Evolutionary conservation across 106 monocot genomes (phyloP).

Genomic region (Apostasia shenzhenica): DNA sequence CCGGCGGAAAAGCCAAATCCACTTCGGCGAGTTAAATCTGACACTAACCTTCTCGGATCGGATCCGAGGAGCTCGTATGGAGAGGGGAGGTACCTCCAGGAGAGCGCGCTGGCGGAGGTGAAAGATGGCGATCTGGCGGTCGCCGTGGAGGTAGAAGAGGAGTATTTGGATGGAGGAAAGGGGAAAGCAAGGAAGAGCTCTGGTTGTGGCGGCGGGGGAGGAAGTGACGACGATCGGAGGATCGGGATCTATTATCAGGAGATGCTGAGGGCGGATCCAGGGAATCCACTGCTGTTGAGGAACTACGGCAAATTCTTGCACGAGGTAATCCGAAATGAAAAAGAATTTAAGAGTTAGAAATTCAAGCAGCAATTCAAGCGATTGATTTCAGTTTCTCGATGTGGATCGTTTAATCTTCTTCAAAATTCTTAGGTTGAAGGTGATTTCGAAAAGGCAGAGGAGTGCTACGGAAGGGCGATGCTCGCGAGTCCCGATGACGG

Average conservation of each 20-base stretch:
- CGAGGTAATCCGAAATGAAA: constrained; percentile 28
- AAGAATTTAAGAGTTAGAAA: too few species aligned
- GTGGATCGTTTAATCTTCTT: neutral
- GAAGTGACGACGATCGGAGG: constrained; percentile 6
- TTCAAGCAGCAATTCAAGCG: neutral
- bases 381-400: neutral
- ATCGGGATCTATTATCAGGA: constrained; percentile 38
- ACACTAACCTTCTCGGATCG: constrained; percentile 1
- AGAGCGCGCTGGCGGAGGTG: neutral
- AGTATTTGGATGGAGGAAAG: constrained; percentile 13
- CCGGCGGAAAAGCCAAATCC: neutral
- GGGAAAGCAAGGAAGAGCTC: constrained; percentile 17
- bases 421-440: constrained; percentile 12
- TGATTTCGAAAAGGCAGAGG: constrained; percentile 17
- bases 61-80: neutral
- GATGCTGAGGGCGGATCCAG: constrained; percentile 62
- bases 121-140: constrained; percentile 9
- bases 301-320: constrained; percentile 79
- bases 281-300: constrained; percentile 56
- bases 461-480: constrained; percentile 26
- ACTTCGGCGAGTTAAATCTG: constrained; percentile 11
- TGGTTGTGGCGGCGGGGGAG: constrained; percentile 19
- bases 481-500: constrained; percentile 21
- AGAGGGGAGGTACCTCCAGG: neutral
- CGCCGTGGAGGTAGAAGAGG: constrained; percentile 1